These are phyloP conservation scores for Aristolochia californica DNA, from an alignment of 164 flowering plant species.

Conservation along the genomic window DNA sequence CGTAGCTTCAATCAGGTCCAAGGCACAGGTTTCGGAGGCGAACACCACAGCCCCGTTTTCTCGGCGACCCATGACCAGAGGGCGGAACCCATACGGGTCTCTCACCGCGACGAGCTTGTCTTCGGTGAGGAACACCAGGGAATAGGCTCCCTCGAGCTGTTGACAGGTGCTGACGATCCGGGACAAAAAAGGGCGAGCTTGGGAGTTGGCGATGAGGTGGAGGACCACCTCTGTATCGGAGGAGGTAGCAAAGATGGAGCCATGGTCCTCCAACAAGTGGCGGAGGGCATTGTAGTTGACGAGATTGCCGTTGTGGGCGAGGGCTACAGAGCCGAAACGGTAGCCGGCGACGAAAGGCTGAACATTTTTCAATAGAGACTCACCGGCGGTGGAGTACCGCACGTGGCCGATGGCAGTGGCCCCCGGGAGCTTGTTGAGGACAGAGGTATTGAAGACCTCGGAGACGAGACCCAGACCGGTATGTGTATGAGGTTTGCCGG, in stretches of 20 bases:
- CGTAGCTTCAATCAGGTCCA: constrained; percentile 78
- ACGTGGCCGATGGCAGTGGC: constrained; percentile 80
- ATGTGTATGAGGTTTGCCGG: constrained; percentile 46
- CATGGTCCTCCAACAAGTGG: constrained; percentile 57
- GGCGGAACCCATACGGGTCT: constrained; percentile 81
- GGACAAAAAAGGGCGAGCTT: constrained; percentile 53
- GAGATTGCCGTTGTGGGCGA: constrained; percentile 89
- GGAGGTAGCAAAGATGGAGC: constrained; percentile 80
- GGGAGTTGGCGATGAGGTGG: constrained; percentile 79
- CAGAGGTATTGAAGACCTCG: constrained; percentile 68
- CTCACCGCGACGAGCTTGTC: constrained; percentile 86
- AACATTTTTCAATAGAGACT: constrained; percentile 85
- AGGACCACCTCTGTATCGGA: constrained; percentile 91
- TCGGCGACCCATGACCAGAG: constrained; percentile 86
- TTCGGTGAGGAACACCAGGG: constrained; percentile 75
- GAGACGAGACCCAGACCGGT: constrained; percentile 87
- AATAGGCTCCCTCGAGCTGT: constrained; percentile 76
- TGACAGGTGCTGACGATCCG: constrained; percentile 84
- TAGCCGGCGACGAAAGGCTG: constrained; percentile 93
- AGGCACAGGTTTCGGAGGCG: constrained; percentile 88
- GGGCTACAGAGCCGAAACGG: constrained; percentile 77
- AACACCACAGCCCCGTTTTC: constrained; percentile 84
- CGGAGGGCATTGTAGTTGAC: constrained; percentile 63
- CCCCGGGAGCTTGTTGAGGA: constrained; percentile 64
- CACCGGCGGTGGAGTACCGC: constrained; percentile 85